phyloP scores from a whole-genome alignment of 345 rosid genomes.

The Arabidopsis suecica region DNA sequence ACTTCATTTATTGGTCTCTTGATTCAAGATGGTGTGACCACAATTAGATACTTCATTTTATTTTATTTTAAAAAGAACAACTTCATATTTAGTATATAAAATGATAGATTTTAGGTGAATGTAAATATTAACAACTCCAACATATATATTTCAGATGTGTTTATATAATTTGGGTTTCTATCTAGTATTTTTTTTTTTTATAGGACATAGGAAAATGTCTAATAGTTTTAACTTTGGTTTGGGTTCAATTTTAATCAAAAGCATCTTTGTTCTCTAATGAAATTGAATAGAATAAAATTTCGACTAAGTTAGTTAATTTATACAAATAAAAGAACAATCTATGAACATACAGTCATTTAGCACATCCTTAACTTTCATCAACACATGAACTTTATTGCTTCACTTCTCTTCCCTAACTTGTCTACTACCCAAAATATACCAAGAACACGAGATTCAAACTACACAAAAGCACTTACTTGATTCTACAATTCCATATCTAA shows the following conservation, averaged over 20 bases:
- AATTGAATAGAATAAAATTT: too few relatives aligned
- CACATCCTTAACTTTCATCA: constrained; percentile 6
- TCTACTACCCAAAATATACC: neutral
- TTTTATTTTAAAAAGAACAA: too few relatives aligned
- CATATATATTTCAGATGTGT: neutral
- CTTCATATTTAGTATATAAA: constrained; percentile 2
- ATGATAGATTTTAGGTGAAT: constrained; percentile 16
- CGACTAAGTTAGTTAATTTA: too few relatives aligned
- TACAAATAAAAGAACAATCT: too few relatives aligned
- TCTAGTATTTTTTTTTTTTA: neutral
- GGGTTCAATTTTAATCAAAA: too few relatives aligned
- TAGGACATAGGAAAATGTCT: too few relatives aligned
- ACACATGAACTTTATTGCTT: neutral
- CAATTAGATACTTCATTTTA: neutral
- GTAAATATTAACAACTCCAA: neutral
- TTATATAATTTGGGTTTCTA: neutral
- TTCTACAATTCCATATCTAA: neutral
- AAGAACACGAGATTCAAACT: constrained; percentile 7
- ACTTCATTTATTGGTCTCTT: constrained; percentile 21
- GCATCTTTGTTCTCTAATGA: too few relatives aligned
- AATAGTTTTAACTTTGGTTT: too few relatives aligned
- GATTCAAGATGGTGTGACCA: constrained; percentile 11
- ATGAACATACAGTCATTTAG: neutral
- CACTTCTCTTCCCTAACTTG: neutral
- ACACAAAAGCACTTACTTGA: constrained; percentile 7